Evolutionary conservation across 176 grass and related monocot genomes (phyloP).

Genomic region (Aegilops tauschii): DNA sequence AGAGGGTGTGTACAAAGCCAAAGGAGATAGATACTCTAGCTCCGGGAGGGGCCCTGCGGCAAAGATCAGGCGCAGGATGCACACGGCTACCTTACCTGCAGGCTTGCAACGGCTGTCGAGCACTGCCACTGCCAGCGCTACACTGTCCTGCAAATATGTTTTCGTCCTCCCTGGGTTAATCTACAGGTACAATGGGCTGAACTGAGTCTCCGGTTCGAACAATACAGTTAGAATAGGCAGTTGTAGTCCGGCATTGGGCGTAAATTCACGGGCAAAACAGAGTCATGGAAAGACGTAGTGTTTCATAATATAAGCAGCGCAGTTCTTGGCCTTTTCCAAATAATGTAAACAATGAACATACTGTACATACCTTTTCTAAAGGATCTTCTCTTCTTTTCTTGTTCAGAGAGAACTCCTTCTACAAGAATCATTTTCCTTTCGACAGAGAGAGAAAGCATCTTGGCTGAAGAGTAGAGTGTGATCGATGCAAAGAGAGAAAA

Average conservation of each 20-base stretch:
- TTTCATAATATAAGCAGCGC: neutral
- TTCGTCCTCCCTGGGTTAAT: neutral
- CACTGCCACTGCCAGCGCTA: neutral
- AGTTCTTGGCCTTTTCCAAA: neutral
- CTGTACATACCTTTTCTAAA: neutral
- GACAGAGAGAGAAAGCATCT: neutral
- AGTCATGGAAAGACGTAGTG: neutral
- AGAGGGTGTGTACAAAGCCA: slow-evolving; percentile 5
- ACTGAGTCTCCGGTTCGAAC: neutral
- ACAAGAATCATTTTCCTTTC: neutral
- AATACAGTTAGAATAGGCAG: neutral
- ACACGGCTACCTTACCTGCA: slow-evolving; percentile 18
- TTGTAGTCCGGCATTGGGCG: neutral
- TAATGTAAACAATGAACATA: neutral
- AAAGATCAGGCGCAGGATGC: slow-evolving; percentile 17
- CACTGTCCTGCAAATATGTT: neutral
- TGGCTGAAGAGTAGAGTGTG: slow-evolving; percentile 3
- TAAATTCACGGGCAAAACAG: neutral
- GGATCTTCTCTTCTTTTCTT: neutral
- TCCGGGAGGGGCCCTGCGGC: neutral
- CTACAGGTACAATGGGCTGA: neutral
- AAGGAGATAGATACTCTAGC: slow-evolving; percentile 25
- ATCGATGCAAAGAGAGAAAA: slow-evolving; percentile 28
- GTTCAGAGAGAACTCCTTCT: neutral
- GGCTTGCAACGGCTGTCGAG: neutral